Evolutionary conservation across 179 eudicot genomes (phyloP), one percentile per base, ranked within the genome.

Genomic region (Silene noctiflora): DNA sequence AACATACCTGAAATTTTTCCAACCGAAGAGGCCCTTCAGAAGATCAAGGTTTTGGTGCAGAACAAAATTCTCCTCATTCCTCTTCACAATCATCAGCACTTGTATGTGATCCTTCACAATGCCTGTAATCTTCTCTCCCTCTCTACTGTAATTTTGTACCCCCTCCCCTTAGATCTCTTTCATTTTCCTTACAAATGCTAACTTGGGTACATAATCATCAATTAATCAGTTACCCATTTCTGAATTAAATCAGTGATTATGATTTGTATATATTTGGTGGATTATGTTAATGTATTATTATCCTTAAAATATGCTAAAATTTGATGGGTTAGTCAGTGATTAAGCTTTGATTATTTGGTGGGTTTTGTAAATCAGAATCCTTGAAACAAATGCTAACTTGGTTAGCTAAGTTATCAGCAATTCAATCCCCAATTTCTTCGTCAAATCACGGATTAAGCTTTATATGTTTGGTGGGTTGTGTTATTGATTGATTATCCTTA

Each of bases 81-180:
- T 33, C 17, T 0, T 61, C 65, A 7, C 27, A 6, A 68, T 33
- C 69, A 20, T 13, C 77, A 75, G 16, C 21, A 25, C 19, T 51
- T 25, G 67, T n/a, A n/a, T n/a, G n/a, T 22, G 14, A 4, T 39
- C 55, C 74, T 71, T 67, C 77, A 78, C 24, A 56, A 67, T 74
- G 77, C 77, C 81, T 51, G 77, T 79, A 85, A 81, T 76, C 79
- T 51, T 77, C 74, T 53, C 83, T 80, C 78, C 65, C 59, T 44
- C 44, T 27, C 29, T 27, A 27, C 2, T 27, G 29, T 27, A 1
- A 27, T 27, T 2, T n/a, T n/a, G n/a, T n/a, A n/a, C n/a, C n/a
- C n/a, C n/a, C n/a, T n/a, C n/a, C n/a, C n/a, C n/a, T n/a, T 27
- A 27, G 29, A 27, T 64, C 42, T 10, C 10, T 6, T 19, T 1